Percentiles rank a stretch among this genome's conserved stretches.
These are phyloP conservation scores for Aspergillus sp. DNA, from an alignment of 2,329 filamentous ascomycete species.

Conservation along the genomic window DNA sequence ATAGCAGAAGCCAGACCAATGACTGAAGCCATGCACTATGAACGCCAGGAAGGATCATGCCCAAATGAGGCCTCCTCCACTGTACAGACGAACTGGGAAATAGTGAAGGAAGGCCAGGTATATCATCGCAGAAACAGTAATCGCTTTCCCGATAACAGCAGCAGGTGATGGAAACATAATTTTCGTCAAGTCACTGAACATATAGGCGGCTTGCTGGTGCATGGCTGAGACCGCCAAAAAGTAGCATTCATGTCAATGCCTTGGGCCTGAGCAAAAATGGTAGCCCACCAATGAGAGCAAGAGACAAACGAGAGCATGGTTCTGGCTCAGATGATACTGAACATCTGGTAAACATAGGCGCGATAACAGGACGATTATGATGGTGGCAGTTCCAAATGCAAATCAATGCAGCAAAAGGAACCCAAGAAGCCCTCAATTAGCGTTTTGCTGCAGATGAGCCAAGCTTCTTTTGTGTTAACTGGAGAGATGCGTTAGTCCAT, in stretches of 20 bases:
- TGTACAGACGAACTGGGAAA: conserved; percentile 11
- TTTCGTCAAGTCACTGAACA: conserved; percentile 3
- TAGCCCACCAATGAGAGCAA: not conserved
- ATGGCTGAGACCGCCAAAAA: not conserved
- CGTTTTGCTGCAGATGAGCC: conserved; percentile 9
- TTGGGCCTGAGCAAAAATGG: not conserved
- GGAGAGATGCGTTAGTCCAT: conserved; percentile 10
- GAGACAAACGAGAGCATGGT: not conserved
- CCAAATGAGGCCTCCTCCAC: conserved; percentile 12
- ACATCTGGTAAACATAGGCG: not conserved
- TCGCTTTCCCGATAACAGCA: conserved; percentile 8
- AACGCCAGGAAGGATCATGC: conserved; percentile 8
- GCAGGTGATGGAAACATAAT: not conserved
- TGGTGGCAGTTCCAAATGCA: not conserved
- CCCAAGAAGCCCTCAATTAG: not conserved
- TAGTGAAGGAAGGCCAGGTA: conserved; percentile 8
- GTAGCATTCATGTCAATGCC: not conserved
- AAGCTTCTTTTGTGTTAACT: conserved; percentile 37
- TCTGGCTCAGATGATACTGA: not conserved
- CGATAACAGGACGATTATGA: not conserved
- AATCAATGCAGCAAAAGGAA: not conserved
- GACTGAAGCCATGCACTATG: not conserved
- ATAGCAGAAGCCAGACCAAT: not conserved
- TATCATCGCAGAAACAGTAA: conserved; percentile 8
- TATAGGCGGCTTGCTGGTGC: not conserved